A percentile compares a stretch with the other conserved stretches of the same genome.
Conservation (phyloP, 176 grass and related monocot species). For the Oryza punctata region DNA sequence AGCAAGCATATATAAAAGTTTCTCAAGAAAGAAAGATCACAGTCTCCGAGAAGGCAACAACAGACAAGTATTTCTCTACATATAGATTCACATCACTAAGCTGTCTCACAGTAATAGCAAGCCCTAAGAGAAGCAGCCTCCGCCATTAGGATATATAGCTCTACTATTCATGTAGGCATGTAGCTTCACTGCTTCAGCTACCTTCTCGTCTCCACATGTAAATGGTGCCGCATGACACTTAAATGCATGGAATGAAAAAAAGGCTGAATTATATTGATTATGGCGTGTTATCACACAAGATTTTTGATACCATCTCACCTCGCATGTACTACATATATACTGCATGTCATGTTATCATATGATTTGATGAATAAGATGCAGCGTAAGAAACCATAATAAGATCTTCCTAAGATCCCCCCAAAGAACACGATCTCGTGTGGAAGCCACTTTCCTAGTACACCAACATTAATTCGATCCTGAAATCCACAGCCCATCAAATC, state of each 20-base stretch:
- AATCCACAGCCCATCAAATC: conserved; percentile 55
- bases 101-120: conserved; percentile 38
- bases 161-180: neutral
- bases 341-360: neutral
- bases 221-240: conserved; percentile 36
- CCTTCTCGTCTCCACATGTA: conserved; percentile 18
- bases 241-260: conserved; percentile 24
- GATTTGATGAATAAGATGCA: conserved; percentile 27
- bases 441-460: conserved; percentile 50
- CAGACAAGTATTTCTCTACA: conserved; percentile 34
- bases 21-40: conserved; percentile 44
- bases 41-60: conserved; percentile 52
- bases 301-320: conserved; percentile 30
- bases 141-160: conserved; percentile 18
- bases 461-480: conserved; percentile 50
- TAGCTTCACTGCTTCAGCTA: neutral
- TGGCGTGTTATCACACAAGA: conserved; percentile 20
- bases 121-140: conserved; percentile 13
- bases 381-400: conserved; percentile 22
- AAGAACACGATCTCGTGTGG: conserved; percentile 37
- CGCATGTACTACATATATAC: neutral
- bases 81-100: conserved; percentile 35
- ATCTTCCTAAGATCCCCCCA: conserved; percentile 37
- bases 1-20: conserved; percentile 36
- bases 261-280: neutral